Conservation (phyloP, 352 stramenopile species). For the Pythium sukuiense region DNA sequence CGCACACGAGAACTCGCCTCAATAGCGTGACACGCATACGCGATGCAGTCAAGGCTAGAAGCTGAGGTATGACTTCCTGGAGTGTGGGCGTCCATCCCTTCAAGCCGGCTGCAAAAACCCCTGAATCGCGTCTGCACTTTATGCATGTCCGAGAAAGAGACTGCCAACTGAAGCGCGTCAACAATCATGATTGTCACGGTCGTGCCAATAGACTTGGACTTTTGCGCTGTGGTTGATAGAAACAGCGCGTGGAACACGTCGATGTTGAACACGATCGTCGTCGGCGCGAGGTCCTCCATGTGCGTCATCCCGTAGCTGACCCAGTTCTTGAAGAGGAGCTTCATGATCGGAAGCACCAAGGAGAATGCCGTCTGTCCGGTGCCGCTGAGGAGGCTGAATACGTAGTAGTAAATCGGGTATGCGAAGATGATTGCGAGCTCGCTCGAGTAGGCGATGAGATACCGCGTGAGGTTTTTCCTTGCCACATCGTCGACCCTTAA, state of each 20-base stretch:
- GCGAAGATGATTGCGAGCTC: slow-evolving; percentile 7
- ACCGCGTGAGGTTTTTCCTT: neutral
- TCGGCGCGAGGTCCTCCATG: slow-evolving; percentile 14
- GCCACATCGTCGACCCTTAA: neutral
- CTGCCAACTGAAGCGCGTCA: neutral
- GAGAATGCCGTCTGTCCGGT: neutral
- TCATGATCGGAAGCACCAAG: slow-evolving; percentile 4
- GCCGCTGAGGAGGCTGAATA: slow-evolving; percentile 1
- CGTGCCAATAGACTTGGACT: neutral
- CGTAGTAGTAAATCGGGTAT: slow-evolving; percentile 13
- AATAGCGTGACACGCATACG: neutral
- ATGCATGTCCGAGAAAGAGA: neutral
- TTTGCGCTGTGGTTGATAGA: slow-evolving; percentile 22
- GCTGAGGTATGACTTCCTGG: neutral
- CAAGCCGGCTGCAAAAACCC: neutral
- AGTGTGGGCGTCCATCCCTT: neutral
- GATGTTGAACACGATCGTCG: slow-evolving; percentile 16
- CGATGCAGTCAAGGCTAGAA: neutral
- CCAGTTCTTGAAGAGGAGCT: slow-evolving; percentile 18
- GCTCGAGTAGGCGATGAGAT: neutral
- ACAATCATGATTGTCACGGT: slow-evolving; percentile 5
- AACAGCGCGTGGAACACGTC: slow-evolving; percentile 25
- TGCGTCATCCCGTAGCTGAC: slow-evolving; percentile 4
- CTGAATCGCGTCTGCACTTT: neutral
- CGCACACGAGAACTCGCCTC: neutral